Conservation (phyloP, 768 basidiomycete genomes). For the Lactarius hengduanensis region DNA sequence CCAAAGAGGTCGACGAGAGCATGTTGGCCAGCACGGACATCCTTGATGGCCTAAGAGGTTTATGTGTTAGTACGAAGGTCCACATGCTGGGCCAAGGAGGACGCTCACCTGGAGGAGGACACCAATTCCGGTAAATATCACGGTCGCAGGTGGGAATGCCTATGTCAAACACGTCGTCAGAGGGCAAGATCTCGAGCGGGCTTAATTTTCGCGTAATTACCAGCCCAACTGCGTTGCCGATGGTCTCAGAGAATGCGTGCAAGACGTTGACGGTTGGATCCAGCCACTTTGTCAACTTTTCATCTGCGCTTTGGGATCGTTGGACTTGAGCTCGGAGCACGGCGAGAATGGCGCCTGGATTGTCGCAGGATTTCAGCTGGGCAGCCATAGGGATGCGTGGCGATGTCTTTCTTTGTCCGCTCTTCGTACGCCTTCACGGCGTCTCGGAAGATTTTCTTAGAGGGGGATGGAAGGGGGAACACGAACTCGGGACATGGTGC, state of each 20-base stretch:
- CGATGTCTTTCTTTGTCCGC: neutral
- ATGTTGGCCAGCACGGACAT: neutral
- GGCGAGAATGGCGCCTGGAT: neutral
- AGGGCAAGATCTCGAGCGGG: neutral
- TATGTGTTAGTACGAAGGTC: neutral
- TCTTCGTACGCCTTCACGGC: neutral
- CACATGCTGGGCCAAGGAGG: neutral
- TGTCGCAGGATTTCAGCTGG: neutral
- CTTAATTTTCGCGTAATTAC: neutral
- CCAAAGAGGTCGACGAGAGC: neutral
- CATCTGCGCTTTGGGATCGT: neutral
- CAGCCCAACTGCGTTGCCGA: slow-evolving; percentile 1
- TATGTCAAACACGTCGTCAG: neutral
- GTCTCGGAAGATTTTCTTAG: neutral
- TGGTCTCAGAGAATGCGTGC: neutral
- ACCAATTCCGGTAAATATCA: neutral
- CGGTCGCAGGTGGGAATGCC: neutral
- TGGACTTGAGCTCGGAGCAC: neutral
- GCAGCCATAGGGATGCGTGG: neutral
- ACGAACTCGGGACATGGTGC: neutral
- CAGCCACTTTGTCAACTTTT: neutral
- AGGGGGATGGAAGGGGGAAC: neutral
- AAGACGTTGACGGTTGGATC: neutral
- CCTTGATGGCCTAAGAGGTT: neutral
- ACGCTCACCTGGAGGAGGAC: neutral